Conservation (phyloP, 805 yeast species). For the Scheffersomyces lignosus region DNA sequence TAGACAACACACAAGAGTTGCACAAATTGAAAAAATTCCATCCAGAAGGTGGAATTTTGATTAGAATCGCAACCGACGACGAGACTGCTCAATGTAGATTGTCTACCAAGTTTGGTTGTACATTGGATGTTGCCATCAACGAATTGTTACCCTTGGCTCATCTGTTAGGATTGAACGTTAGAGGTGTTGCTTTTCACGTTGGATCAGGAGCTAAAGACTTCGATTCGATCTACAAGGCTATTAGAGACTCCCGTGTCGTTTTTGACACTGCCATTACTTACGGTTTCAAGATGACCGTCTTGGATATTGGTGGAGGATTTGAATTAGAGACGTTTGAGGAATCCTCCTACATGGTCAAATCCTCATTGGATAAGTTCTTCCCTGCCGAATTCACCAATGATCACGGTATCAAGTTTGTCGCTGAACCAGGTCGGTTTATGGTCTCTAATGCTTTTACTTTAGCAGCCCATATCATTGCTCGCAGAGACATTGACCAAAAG, state of each 20-base stretch:
- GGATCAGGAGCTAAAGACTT: conserved; percentile 91
- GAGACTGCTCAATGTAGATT: conserved; percentile 81
- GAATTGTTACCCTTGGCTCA: conserved; percentile 62
- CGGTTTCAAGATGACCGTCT: conserved; percentile 51
- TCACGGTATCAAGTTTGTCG: conserved; percentile 53
- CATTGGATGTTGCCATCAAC: conserved; percentile 49
- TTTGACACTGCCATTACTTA: conserved; percentile 56
- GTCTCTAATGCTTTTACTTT: conserved; percentile 84
- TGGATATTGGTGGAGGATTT: conserved; percentile 96
- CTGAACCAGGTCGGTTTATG: conserved; percentile 93
- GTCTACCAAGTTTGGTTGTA: conserved; percentile 87
- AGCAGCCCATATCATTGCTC: conserved; percentile 84
- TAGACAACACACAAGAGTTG: conserved; percentile 86
- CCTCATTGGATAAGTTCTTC: conserved; percentile 58
- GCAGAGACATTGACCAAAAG: conserved; percentile 46
- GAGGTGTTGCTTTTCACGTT: conserved; percentile 92
- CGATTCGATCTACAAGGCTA: conserved; percentile 64
- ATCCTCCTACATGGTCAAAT: conserved; percentile 57
- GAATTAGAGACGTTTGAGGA: conserved; percentile 58
- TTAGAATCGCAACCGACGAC: conserved; percentile 90
- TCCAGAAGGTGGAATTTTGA: conserved; percentile 67
- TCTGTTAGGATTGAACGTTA: conserved; percentile 60
- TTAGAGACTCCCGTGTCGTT: conserved; percentile 64
- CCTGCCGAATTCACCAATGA: conserved; percentile 38
- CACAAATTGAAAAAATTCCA: conserved; percentile 66